phyloP scores from a whole-genome alignment of 1,139 yeast genomes.

The Suhomyces choctaworum region DNA sequence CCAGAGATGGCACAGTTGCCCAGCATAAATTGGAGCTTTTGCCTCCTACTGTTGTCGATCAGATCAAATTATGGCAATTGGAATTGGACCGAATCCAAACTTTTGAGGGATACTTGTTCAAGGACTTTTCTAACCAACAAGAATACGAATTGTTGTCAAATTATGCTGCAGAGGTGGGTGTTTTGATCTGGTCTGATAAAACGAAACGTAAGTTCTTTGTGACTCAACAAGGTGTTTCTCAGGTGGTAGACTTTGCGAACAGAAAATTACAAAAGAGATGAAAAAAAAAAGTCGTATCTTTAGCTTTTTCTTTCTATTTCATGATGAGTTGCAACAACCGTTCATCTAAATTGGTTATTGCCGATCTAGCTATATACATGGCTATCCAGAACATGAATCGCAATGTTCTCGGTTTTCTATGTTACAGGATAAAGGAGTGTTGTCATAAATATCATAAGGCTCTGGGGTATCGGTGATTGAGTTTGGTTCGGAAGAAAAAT shows the following conservation, averaged over 20 bases:
- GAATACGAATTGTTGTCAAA: constrained; percentile 73
- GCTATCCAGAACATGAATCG: constrained; percentile 49
- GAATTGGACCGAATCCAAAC: constrained; percentile 91
- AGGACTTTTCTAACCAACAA: constrained; percentile 74
- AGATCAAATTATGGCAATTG: constrained; percentile 91
- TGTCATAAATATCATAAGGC: constrained; percentile 30
- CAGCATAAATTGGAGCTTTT: constrained; percentile 60
- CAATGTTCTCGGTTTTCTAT: constrained; percentile 38
- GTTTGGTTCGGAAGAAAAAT: neutral
- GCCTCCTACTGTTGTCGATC: constrained; percentile 96
- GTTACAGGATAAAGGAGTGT: constrained; percentile 42
- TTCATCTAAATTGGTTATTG: no score
- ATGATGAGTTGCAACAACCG: no score
- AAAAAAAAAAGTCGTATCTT: no score
- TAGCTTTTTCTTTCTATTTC: no score
- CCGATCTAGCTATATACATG: constrained; percentile 3
- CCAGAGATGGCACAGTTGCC: constrained; percentile 29
- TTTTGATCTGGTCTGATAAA: constrained; percentile 79
- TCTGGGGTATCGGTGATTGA: neutral
- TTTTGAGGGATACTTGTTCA: constrained; percentile 83
- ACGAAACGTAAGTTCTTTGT: constrained; percentile 73
- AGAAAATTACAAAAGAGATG: constrained; percentile 42
- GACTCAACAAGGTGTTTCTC: constrained; percentile 83
- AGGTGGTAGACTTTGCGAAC: constrained; percentile 83
- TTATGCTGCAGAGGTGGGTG: constrained; percentile 91